Percentiles rank a stretch among this genome's conserved stretches.
These are phyloP conservation scores for Gaillardinia entomophila DNA, from an alignment of 805 yeast genomes.

Conservation along the genomic window DNA sequence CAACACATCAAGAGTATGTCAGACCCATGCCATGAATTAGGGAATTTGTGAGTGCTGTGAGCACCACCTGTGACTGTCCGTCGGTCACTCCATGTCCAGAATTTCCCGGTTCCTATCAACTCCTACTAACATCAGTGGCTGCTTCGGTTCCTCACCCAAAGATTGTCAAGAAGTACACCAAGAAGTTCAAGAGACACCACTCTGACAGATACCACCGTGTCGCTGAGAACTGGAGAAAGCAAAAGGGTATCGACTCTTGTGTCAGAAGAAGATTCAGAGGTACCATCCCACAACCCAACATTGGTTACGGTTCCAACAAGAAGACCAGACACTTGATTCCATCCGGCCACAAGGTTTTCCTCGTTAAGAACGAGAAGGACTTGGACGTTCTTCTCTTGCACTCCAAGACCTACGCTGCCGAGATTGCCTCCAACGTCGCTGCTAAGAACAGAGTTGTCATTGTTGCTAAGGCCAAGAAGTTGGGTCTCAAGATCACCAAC, in stretches of 20 bases:
- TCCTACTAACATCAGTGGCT: slow-evolving; percentile 60
- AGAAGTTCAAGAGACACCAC: slow-evolving; percentile 99
- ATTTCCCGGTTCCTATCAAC: no score
- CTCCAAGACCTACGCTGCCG: slow-evolving; percentile 99
- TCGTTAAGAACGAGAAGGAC: slow-evolving; percentile 88
- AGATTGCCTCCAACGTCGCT: slow-evolving; percentile 97
- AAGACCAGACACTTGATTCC: slow-evolving; percentile 94
- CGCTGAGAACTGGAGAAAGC: slow-evolving; percentile 99
- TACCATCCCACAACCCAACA: slow-evolving; percentile 97
- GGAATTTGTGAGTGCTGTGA: no score
- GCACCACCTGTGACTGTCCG: no score
- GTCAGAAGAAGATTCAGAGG: slow-evolving; percentile 99
- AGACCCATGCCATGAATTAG: no score
- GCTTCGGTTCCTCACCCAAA: slow-evolving; percentile 97
- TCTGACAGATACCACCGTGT: slow-evolving; percentile 99
- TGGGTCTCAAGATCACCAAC: slow-evolving; percentile 98
- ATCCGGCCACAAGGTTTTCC: slow-evolving; percentile 96
- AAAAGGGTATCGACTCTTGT: slow-evolving; percentile 99
- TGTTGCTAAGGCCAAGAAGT: slow-evolving; percentile 94
- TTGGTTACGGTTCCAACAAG: slow-evolving; percentile 99
- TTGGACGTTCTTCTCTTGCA: slow-evolving; percentile 94
- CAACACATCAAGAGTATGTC: background rate
- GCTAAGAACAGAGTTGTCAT: slow-evolving; percentile 97
- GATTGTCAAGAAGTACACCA: slow-evolving; percentile 99
- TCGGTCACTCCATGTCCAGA: no score